Evolutionary conservation across 352 stramenopile genomes (phyloP).

Genomic region (Globisporangium iwayamae): DNA sequence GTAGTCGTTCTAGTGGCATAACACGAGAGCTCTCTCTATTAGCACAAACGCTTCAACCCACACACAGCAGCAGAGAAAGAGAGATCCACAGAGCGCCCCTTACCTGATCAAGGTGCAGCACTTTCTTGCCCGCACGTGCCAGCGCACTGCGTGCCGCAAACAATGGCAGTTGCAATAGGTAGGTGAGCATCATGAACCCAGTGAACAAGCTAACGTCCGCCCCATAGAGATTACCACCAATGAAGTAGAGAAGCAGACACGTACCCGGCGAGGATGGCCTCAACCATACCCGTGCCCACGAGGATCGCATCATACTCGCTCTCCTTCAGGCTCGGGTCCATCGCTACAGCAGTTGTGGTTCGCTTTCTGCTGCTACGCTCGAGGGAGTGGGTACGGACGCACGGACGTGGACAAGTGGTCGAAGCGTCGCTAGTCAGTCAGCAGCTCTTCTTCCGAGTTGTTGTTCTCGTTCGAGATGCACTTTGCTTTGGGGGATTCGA

Average conservation of each 20-base stretch:
- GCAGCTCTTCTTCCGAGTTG: too few species aligned
- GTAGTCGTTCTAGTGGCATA: conserved; percentile 59
- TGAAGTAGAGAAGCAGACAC: not conserved
- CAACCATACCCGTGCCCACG: conserved; percentile 76
- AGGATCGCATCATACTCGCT: conserved; percentile 73
- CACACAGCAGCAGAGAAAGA: not conserved
- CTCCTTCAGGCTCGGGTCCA: conserved; percentile 56
- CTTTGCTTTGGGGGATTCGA: too few species aligned
- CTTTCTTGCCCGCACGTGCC: conserved; percentile 62
- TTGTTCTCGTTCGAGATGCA: too few species aligned
- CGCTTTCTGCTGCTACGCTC: not conserved
- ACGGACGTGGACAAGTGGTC: too few species aligned
- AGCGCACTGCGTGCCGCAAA: conserved; percentile 32
- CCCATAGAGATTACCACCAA: too few species aligned
- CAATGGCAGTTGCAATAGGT: not conserved
- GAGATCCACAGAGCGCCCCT: not conserved
- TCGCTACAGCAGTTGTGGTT: conserved; percentile 9
- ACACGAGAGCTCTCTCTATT: not conserved
- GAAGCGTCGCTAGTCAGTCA: too few species aligned
- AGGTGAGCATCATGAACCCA: too few species aligned
- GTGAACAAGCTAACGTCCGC: too few species aligned
- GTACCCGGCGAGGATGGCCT: conserved; percentile 74
- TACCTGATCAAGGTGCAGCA: conserved; percentile 79
- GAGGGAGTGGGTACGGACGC: not conserved
- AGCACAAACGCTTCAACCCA: not conserved